Conservation (phyloP, 225 moss, liverwort and hornwort species). For the Climacium dendroides region DNA sequence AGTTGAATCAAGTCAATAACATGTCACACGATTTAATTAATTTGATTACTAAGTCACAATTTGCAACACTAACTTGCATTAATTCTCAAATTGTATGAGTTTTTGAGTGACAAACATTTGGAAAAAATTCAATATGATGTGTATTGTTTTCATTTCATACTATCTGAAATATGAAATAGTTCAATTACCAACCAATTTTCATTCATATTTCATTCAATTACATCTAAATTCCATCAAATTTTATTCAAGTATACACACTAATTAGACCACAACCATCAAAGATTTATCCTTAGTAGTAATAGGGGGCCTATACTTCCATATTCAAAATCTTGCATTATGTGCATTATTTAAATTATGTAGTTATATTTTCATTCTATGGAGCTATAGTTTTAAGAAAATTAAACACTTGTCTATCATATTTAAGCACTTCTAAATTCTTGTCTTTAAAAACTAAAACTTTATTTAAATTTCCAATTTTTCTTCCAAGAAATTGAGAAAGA, state of each 20-base stretch:
- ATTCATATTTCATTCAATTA: background rate
- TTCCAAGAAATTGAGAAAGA: rapidly evolving
- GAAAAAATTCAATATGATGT: background rate
- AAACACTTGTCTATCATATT: background rate
- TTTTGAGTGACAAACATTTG: background rate
- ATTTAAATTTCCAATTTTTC: background rate
- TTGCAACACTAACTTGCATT: background rate
- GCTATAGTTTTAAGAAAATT: background rate
- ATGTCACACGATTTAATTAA: background rate
- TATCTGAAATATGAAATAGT: no score
- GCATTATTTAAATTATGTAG: no score
- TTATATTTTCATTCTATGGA: background rate
- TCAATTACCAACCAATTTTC: background rate
- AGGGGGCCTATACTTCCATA: rapidly evolving
- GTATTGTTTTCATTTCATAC: background rate
- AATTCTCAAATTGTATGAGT: background rate
- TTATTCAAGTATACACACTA: background rate
- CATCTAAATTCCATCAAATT: background rate
- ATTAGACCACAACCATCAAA: background rate
- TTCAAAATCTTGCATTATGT: background rate
- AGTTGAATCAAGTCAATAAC: background rate
- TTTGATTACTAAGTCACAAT: rapidly evolving
- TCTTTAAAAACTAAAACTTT: rapidly evolving
- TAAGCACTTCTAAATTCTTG: background rate
- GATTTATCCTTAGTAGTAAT: no score